Conservation (phyloP, 352 stramenopile genomes). For the Thalassiosira oceanica region DNA sequence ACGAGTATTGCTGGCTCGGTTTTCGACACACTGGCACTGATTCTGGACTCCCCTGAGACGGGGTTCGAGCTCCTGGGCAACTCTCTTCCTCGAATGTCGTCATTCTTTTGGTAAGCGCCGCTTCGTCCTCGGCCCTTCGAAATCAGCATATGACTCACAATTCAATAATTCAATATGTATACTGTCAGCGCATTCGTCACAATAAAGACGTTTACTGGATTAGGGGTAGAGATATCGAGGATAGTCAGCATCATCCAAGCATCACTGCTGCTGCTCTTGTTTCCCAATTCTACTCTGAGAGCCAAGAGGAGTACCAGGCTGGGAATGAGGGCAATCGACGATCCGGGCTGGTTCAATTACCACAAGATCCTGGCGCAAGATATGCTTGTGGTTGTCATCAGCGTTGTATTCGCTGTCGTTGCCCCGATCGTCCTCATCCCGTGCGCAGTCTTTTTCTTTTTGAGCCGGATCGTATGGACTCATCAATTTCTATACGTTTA, state of each 20-base stretch:
- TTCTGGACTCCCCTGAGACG: too few relatives aligned
- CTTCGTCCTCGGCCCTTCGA: too few relatives aligned
- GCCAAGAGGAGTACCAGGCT: conserved; percentile 60
- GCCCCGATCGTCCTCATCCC: conserved; percentile 82
- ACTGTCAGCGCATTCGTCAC: too few relatives aligned
- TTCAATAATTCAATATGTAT: too few relatives aligned
- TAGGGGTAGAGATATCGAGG: conserved; percentile 77
- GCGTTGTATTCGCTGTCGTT: conserved; percentile 83
- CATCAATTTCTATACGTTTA: conserved; percentile 86
- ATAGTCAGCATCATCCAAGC: conserved; percentile 67
- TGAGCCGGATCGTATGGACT: conserved; percentile 82
- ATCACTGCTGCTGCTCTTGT: conserved; percentile 59
- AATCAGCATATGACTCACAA: too few relatives aligned
- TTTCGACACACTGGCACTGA: too few relatives aligned
- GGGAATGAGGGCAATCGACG: conserved; percentile 80
- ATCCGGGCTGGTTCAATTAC: conserved; percentile 84
- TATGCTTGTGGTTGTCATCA: conserved; percentile 83
- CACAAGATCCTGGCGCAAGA: conserved; percentile 86
- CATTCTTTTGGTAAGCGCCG: too few relatives aligned
- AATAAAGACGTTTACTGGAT: too few relatives aligned
- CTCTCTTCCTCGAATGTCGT: too few relatives aligned
- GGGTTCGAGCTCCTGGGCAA: too few relatives aligned
- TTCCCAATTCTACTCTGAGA: conserved; percentile 77
- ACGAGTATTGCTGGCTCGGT: too few relatives aligned
- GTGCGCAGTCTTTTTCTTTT: conserved; percentile 78